Conservation (phyloP, 148 eudicot genomes). For the Camellia lanceoleosa region DNA sequence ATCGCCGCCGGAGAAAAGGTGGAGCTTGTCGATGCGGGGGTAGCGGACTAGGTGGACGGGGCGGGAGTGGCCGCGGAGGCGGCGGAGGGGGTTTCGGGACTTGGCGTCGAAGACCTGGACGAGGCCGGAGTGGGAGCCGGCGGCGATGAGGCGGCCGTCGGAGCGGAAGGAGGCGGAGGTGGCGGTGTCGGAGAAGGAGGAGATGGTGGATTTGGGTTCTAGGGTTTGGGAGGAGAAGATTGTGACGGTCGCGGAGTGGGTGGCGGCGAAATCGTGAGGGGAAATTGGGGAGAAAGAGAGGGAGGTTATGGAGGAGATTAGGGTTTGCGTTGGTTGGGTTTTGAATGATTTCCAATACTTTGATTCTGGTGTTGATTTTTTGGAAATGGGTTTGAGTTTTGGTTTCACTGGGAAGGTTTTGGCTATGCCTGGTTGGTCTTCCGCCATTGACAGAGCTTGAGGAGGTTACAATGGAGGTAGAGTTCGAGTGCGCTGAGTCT, state of each 20-base stretch:
- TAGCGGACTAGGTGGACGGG: conserved; percentile 56
- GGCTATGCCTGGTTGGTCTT: conserved; percentile 14
- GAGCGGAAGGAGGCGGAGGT: conserved; percentile 67
- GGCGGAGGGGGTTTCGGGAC: conserved; percentile 46
- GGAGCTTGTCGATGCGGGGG: conserved; percentile 60
- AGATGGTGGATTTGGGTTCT: conserved; percentile 35
- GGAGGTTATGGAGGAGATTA: conserved; percentile 54
- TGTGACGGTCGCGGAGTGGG: conserved; percentile 59
- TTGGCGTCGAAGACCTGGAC: conserved; percentile 66
- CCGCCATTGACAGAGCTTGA: conserved; percentile 35
- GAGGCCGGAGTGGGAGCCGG: conserved; percentile 46
- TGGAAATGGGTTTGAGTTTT: conserved; percentile 57
- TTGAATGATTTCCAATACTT: conserved; percentile 85
- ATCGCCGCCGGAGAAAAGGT: conserved; percentile 68
- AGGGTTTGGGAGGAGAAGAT: conserved; percentile 50
- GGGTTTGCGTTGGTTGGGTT: conserved; percentile 35
- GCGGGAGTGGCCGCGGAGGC: conserved; percentile 49
- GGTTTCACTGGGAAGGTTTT: conserved; percentile 55
- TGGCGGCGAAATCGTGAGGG: conserved; percentile 68
- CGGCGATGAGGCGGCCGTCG: conserved; percentile 69
- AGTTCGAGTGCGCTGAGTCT: neutral
- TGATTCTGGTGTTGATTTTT: conserved; percentile 55
- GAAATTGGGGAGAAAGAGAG: conserved; percentile 51
- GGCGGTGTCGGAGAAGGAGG: conserved; percentile 56
- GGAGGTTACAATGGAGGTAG: neutral